Conservation (phyloP, 2,329 filamentous ascomycete genomes). For the Trichoderma citrinoviride region DNA sequence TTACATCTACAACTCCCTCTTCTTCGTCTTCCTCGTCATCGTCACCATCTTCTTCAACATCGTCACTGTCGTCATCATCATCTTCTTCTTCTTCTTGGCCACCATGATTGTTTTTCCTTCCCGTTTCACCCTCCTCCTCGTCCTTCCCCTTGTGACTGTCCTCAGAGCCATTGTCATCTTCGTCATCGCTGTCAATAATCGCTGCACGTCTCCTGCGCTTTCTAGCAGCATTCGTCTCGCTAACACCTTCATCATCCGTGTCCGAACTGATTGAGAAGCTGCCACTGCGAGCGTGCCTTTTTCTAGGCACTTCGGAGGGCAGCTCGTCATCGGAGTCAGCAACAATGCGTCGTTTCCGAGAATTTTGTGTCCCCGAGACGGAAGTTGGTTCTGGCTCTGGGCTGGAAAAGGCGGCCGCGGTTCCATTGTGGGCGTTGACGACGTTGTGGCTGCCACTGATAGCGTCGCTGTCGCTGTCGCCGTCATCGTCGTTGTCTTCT, state of each 20-base stretch:
- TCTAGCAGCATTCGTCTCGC: neutral
- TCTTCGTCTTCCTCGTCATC: conserved; percentile 21
- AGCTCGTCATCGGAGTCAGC: conserved; percentile 35
- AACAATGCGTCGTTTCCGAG: conserved; percentile 32
- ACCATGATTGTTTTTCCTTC: conserved; percentile 19
- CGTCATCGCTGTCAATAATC: conserved; percentile 3
- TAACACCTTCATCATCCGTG: conserved; percentile 25
- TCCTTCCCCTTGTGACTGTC: neutral
- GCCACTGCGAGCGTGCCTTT: conserved; percentile 29
- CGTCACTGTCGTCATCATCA: neutral
- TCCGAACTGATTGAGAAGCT: conserved; percentile 27
- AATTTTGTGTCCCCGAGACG: conserved; percentile 21
- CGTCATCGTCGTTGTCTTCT: too few species aligned
- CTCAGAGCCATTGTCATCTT: conserved; percentile 3
- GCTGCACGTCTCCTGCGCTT: neutral
- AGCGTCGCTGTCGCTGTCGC: too few species aligned
- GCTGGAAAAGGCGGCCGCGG: conserved; percentile 32
- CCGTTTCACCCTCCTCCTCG: neutral
- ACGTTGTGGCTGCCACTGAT: too few species aligned
- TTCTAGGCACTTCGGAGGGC: conserved; percentile 23
- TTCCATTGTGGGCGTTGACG: neutral
- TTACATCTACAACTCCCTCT: conserved; percentile 20
- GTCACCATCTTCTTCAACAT: conserved; percentile 20
- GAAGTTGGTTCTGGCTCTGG: conserved; percentile 28
- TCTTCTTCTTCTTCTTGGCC: conserved; percentile 8